Evolutionary conservation across 2,329 filamentous ascomycete genomes (phyloP), one percentile per base, ranked within the genome.

Genomic region (Nemania diffusa): DNA sequence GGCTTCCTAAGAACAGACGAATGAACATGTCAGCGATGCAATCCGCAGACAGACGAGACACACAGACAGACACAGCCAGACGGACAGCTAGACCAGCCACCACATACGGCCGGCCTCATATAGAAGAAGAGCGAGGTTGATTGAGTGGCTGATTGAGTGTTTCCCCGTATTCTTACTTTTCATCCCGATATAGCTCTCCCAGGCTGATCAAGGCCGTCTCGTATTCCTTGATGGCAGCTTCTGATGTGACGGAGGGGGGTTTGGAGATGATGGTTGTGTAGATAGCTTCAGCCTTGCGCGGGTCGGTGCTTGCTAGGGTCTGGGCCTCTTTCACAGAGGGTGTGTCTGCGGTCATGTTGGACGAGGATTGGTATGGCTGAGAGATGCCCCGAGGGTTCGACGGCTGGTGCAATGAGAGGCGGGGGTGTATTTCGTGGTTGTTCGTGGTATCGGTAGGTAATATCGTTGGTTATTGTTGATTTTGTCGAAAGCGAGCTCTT

Each of bases 191-290:
- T 73, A 98, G 87, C 87, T 97, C 92, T 75, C 96, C 96, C 78
- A 99, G 83, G 72, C 91, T 92, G 77, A 97, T 88, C 79, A 99
- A 82, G 27, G 96, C 94, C 73, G 87, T 87, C 84, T 99, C 96
- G 76, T 97, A 99, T 80, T 97, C 93, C 80, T 92, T 91, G 73
- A 95, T 90, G 67, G 94, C 93, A 42, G 91, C 88, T 81, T 99
- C 96, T 69, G 88, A 90, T 67, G 90, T 96, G 67, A 91, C 89
- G 59, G 92, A 92, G 24, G 94, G 94, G 42, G 93, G 90, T 81
- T 92, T 91, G 60, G 93, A 90, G 73, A 97, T 88, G 78, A 98
- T 92, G 64, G 96, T 91, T 82, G 95, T 93, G 86, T 95, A 98
- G 79, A 93, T 89, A 75, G 87, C 84, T 83, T 97, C 94, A 71